Conservation (phyloP, 116 monocot species). For the Dioscorea cayenensis region DNA sequence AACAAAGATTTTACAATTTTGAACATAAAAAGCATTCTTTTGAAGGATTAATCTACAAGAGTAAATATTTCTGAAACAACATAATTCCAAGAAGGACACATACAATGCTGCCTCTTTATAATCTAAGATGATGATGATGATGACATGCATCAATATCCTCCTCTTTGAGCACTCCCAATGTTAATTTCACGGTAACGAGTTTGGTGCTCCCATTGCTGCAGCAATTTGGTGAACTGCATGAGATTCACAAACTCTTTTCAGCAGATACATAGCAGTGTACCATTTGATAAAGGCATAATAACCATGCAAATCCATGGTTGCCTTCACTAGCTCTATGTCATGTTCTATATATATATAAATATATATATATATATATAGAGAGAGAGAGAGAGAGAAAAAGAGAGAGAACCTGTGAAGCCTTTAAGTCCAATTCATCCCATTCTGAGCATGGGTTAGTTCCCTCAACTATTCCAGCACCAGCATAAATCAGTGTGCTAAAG, state of each 20-base stretch:
- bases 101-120: not conserved
- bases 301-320: not conserved
- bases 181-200: not conserved
- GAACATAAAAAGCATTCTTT: no score
- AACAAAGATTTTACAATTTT: no score
- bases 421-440: conserved; percentile 44
- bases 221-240: conserved; percentile 24
- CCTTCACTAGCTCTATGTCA: not conserved
- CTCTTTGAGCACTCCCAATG: not conserved
- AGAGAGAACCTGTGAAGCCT: conserved; percentile 36
- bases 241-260: not conserved
- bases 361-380: not conserved
- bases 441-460: conserved; percentile 36
- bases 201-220: conserved; percentile 4
- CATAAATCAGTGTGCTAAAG: conserved; percentile 24
- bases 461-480: conserved; percentile 42
- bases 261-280: not conserved
- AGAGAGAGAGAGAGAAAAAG: no score
- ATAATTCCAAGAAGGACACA: not conserved
- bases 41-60: not conserved
- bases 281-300: no score
- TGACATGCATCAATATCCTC: not conserved
- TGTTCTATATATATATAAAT: not conserved
- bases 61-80: not conserved
- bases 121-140: not conserved